Evolutionary conservation across 495 filamentous ascomycete genomes (phyloP).

Genomic region (Talaromyces adpressus): DNA sequence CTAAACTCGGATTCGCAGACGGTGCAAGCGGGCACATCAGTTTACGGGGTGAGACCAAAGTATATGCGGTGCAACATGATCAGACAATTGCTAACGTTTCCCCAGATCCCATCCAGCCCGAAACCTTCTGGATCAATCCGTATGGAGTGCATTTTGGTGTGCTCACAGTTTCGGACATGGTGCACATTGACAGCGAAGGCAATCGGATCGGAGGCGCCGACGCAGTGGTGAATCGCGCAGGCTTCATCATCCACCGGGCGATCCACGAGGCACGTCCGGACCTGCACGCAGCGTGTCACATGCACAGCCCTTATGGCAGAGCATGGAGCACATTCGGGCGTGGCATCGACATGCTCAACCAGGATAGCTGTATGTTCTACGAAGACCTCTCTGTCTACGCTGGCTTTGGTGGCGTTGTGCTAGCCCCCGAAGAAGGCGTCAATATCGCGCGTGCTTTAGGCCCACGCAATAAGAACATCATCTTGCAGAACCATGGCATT

Average conservation of each 20-base stretch:
- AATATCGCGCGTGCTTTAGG: conserved; percentile 47
- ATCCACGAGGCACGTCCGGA: conserved; percentile 30
- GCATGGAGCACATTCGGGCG: conserved; percentile 27
- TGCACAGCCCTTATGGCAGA: conserved; percentile 24
- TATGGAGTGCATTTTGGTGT: conserved; percentile 31
- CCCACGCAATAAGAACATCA: conserved; percentile 39
- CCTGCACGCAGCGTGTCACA: conserved; percentile 29
- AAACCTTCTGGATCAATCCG: conserved; percentile 53
- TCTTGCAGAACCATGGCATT: conserved; percentile 55
- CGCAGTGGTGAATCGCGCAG: conserved; percentile 44
- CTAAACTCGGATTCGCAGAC: no score
- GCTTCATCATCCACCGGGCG: conserved; percentile 49
- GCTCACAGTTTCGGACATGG: conserved; percentile 29
- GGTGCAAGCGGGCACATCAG: conserved; percentile 51
- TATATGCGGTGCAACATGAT: neutral
- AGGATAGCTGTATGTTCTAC: conserved; percentile 46
- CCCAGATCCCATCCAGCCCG: conserved; percentile 46
- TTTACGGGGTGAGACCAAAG: conserved; percentile 11
- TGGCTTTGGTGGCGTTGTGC: conserved; percentile 39
- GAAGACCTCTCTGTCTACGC: conserved; percentile 33
- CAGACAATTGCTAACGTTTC: conserved; percentile 12
- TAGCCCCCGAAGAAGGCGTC: conserved; percentile 47
- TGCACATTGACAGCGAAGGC: conserved; percentile 30
- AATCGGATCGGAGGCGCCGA: conserved; percentile 33
- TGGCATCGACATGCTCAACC: conserved; percentile 30